These are phyloP conservation scores for Colletotrichum musae DNA, from an alignment of 2,329 filamentous ascomycete species.

Conservation along the genomic window DNA sequence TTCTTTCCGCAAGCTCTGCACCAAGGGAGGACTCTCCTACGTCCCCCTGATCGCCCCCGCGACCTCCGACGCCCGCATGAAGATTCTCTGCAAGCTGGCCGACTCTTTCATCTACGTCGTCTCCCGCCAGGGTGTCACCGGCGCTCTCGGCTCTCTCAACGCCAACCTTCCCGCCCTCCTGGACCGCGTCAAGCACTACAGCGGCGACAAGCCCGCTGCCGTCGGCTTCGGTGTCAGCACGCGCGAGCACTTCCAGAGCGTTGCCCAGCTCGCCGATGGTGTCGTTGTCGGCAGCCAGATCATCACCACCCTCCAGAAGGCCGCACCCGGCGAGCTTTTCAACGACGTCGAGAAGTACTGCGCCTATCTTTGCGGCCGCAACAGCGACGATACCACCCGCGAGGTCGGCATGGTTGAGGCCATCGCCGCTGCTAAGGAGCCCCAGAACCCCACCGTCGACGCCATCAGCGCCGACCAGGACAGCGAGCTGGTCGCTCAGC, in stretches of 20 bases:
- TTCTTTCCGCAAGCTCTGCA: conserved; percentile 89
- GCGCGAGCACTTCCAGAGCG: conserved; percentile 89
- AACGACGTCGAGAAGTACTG: conserved; percentile 90
- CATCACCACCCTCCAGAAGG: conserved; percentile 82
- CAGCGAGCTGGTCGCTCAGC: conserved; percentile 81
- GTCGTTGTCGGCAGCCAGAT: conserved; percentile 98
- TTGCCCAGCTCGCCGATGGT: conserved; percentile 88
- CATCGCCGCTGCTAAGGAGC: conserved; percentile 72
- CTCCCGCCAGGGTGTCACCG: conserved; percentile 96
- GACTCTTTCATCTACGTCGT: conserved; percentile 99
- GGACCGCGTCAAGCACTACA: conserved; percentile 90
- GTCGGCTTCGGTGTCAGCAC: conserved; percentile 98
- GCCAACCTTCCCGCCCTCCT: conserved; percentile 86
- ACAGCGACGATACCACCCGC: conserved; percentile 61
- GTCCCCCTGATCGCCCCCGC: conserved; percentile 96
- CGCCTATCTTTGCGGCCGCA: conserved; percentile 72
- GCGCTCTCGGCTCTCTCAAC: conserved; percentile 87
- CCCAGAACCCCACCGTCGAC: conserved; percentile 76
- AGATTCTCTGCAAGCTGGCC: conserved; percentile 93
- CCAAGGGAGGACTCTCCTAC: conserved; percentile 87
- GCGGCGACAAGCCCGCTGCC: conserved; percentile 89
- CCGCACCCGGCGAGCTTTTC: conserved; percentile 74
- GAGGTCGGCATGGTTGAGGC: conserved; percentile 81
- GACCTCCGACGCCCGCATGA: conserved; percentile 94
- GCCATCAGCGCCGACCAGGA: conserved; percentile 72